Conservation (phyloP, 805 yeast species). For the Vanderwaltozyma tropicalis region DNA sequence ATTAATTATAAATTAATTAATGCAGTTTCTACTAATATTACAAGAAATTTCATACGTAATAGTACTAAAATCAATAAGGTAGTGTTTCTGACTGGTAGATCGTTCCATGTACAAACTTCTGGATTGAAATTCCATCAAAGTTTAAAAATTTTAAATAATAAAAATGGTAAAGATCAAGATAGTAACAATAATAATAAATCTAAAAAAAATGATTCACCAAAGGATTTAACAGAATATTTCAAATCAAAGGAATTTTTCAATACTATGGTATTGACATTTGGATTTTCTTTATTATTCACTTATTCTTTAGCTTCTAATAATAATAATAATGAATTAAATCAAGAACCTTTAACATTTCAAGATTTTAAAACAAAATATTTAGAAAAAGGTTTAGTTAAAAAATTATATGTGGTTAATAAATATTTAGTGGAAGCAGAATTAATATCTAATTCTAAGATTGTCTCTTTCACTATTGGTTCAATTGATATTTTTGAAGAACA, state of each 20-base stretch:
- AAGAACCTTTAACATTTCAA: slow-evolving; percentile 53
- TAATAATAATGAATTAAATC: slow-evolving; percentile 14
- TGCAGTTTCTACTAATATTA: too few relatives aligned
- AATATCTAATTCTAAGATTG: slow-evolving; percentile 36
- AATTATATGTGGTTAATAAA: slow-evolving; percentile 62
- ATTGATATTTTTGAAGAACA: slow-evolving; percentile 79
- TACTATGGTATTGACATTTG: slow-evolving; percentile 31
- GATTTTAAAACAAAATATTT: slow-evolving; percentile 75
- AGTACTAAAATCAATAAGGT: too few relatives aligned
- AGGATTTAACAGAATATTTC: slow-evolving; percentile 27
- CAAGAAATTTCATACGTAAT: too few relatives aligned
- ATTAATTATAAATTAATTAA: too few relatives aligned
- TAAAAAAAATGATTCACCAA: slow-evolving; percentile 3
- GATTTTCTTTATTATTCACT: slow-evolving; percentile 31
- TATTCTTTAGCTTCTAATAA: slow-evolving; percentile 18
- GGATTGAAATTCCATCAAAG: background rate
- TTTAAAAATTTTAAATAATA: slow-evolving; percentile 1
- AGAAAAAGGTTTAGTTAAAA: slow-evolving; percentile 68
- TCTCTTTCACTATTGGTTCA: slow-evolving; percentile 79
- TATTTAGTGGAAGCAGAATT: slow-evolving; percentile 62
- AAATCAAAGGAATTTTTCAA: slow-evolving; percentile 35
- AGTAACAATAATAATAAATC: slow-evolving; percentile 11
- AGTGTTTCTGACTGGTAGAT: background rate
- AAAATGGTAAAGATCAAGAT: slow-evolving; percentile 4
- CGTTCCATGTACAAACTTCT: background rate